A percentile compares a stretch with the other conserved stretches of the same genome.
These are phyloP conservation scores for Lactuca sativa DNA, from an alignment of 129 eudicot species.

Conservation along the genomic window DNA sequence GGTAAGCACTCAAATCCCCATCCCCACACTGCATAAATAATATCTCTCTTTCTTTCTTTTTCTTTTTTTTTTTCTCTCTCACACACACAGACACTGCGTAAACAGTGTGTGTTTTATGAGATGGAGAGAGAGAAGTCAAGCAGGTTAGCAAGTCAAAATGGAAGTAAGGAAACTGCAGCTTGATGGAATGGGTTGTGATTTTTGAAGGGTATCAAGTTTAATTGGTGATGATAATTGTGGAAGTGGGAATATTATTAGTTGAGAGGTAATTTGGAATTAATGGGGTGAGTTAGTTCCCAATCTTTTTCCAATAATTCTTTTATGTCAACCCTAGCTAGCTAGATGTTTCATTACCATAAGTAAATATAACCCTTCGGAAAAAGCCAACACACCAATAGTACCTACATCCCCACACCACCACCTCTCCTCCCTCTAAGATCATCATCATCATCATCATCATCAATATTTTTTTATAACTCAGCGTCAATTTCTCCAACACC, in stretches of 20 bases:
- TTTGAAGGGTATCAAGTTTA: not conserved
- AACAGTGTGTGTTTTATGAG: slow-evolving; percentile 16
- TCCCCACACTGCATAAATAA: slow-evolving; percentile 31
- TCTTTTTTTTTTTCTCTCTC: slow-evolving; percentile 5
- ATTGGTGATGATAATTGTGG: not conserved
- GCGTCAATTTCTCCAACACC: slow-evolving; percentile 18
- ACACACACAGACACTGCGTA: not conserved
- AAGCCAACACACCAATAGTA: slow-evolving; percentile 49
- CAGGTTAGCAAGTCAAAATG: slow-evolving; percentile 20
- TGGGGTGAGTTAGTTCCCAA: slow-evolving; percentile 38
- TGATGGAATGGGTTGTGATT: slow-evolving; percentile 5
- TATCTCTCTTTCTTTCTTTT: slow-evolving; percentile 1
- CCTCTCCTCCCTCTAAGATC: slow-evolving; percentile 9
- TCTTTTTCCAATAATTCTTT: slow-evolving; percentile 44
- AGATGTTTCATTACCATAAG: slow-evolving; percentile 41
- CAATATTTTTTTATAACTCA: slow-evolving; percentile 7
- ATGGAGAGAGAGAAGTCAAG: slow-evolving; percentile 20
- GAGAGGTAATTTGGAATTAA: slow-evolving; percentile 35
- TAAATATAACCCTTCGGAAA: slow-evolving; percentile 38
- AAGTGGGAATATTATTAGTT: slow-evolving; percentile 27
- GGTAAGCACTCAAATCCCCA: slow-evolving; percentile 36
- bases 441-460: slow-evolving; percentile 22
- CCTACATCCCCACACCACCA: slow-evolving; percentile 35
- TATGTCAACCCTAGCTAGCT: slow-evolving; percentile 44
- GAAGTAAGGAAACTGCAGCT: slow-evolving; percentile 15